Conservation (phyloP, 2,329 filamentous ascomycete genomes). For the Talaromyces pinophilus region DNA sequence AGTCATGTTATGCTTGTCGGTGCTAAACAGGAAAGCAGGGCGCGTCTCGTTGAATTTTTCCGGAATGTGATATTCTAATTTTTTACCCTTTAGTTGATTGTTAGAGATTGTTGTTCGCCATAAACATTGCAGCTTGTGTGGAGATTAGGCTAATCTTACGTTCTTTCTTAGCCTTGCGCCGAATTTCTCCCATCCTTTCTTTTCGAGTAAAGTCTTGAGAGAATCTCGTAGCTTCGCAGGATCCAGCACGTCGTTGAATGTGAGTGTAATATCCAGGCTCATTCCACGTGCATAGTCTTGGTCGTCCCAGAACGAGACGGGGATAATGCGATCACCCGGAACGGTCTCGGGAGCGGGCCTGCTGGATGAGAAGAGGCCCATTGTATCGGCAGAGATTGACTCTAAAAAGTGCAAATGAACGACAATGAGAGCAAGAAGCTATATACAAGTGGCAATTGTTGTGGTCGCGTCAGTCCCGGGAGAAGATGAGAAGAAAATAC, state of each 20-base stretch:
- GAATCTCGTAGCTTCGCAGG: constrained; percentile 40
- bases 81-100: constrained; percentile 20
- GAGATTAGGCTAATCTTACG: constrained; percentile 31
- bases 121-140: not conserved
- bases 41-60: constrained; percentile 37
- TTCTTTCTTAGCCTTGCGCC: constrained; percentile 49
- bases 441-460: not conserved
- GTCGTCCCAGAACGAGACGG: constrained; percentile 18
- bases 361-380: constrained; percentile 18
- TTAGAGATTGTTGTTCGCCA: constrained; percentile 1
- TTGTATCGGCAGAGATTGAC: not conserved
- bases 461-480: not conserved
- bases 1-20: constrained; percentile 37
- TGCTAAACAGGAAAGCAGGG: constrained; percentile 48
- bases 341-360: constrained; percentile 10
- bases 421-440: not conserved
- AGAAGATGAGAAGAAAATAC: not conserved
- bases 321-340: constrained; percentile 19
- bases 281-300: constrained; percentile 8
- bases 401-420: too few relatives aligned
- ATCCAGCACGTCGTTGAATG: constrained; percentile 53
- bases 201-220: constrained; percentile 44
- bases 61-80: constrained; percentile 49
- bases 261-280: constrained; percentile 33
- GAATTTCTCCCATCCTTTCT: constrained; percentile 51